Conservation (phyloP, 305 asterid genomes). For the Nicotiana rustica region DNA sequence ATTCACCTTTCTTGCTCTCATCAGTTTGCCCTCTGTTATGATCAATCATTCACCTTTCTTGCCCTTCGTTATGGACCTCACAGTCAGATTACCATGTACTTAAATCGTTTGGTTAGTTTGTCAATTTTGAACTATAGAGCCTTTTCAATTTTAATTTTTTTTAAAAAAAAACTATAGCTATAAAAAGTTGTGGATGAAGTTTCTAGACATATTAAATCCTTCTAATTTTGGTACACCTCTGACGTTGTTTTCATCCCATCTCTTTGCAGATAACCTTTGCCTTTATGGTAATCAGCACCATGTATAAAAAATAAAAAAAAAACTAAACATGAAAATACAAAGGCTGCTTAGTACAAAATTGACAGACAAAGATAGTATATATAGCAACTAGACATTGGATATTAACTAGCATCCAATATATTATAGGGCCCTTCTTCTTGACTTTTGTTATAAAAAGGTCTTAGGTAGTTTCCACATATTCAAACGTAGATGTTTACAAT, state of each 20-base stretch:
- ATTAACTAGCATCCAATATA: neutral
- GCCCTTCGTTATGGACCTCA: neutral
- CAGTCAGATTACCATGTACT: neutral
- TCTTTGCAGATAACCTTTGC: neutral
- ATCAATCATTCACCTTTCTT: too few species aligned
- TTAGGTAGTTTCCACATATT: conserved; percentile 14
- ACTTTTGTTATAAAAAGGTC: conserved; percentile 33
- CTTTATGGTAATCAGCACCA: neutral
- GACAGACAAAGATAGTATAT: conserved; percentile 1
- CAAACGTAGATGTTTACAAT: conserved; percentile 32
- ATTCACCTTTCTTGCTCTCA: neutral
- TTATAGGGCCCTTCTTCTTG: neutral
- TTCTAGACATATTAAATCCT: conserved; percentile 17
- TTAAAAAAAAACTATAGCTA: neutral
- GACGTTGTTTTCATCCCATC: neutral
- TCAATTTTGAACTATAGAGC: neutral
- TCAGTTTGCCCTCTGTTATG: too few species aligned
- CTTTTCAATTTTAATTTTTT: neutral
- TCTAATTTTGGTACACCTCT: neutral
- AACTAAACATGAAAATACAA: conserved; percentile 30
- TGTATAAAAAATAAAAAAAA: neutral
- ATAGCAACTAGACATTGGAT: conserved; percentile 24
- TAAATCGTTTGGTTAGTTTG: neutral
- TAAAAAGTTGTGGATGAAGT: conserved; percentile 7
- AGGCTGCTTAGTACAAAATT: conserved; percentile 5